A percentile compares a stretch with the other conserved stretches of the same genome.
Evolutionary conservation across 768 basidiomycete genomes (phyloP).

Genomic region (Leccinum boreale): DNA sequence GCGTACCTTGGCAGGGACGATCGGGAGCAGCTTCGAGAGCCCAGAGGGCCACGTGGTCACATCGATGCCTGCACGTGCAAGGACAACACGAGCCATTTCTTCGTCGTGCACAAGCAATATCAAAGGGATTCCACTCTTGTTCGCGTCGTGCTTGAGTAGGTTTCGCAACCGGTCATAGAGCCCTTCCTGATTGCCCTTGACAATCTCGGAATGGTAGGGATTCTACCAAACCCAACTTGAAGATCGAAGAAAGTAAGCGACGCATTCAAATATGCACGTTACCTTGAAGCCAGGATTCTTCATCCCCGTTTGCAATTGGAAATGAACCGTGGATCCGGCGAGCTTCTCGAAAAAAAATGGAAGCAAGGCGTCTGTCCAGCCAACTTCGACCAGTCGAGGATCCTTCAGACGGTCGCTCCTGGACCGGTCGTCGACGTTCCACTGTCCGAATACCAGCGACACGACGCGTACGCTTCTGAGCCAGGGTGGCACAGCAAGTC

Average conservation of each 20-base stretch:
- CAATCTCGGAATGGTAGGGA: conserved; percentile 18
- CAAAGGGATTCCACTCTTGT: conserved; percentile 30
- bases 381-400: conserved; percentile 37
- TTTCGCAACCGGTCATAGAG: conserved; percentile 16
- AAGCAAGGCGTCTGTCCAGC: conserved; percentile 39
- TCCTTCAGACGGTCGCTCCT: conserved; percentile 26
- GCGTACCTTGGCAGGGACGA: conserved; percentile 6
- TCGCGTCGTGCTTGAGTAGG: conserved; percentile 19
- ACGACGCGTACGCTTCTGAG: conserved; percentile 28
- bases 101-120: conserved; percentile 48
- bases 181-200: conserved; percentile 7
- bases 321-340: conserved; percentile 16
- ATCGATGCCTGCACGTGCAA: conserved; percentile 42
- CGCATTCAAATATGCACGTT: neutral
- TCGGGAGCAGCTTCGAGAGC: conserved; percentile 24
- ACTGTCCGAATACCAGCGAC: conserved; percentile 37
- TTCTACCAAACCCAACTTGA: conserved; percentile 4
- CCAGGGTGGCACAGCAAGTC: conserved; percentile 32
- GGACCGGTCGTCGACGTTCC: conserved; percentile 32
- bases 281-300: conserved; percentile 19
- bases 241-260: neutral
- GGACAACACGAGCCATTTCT: conserved; percentile 35
- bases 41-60: conserved; percentile 40
- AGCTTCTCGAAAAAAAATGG: conserved; percentile 24
- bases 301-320: conserved; percentile 12